Conservation (phyloP, 2,329 filamentous ascomycete genomes). For the Aspergillus sp. region DNA sequence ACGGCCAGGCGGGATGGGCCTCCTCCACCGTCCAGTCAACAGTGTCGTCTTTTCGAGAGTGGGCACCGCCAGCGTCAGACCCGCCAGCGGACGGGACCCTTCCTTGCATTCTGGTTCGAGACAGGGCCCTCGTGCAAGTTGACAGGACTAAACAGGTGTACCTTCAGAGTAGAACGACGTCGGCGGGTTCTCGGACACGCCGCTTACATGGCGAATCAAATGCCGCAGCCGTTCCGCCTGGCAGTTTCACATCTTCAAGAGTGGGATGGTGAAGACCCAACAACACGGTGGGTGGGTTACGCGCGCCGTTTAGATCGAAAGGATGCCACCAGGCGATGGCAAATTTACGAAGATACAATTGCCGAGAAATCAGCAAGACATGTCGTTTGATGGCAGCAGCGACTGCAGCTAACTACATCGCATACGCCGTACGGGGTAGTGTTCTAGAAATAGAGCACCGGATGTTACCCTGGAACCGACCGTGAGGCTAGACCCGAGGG, state of each 20-base stretch:
- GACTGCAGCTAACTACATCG: not conserved
- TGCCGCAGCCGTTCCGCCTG: constrained; percentile 2
- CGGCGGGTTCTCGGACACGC: not conserved
- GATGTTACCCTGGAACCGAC: not conserved
- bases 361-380: not conserved
- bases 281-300: not conserved
- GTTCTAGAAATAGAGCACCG: too few species aligned
- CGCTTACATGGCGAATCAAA: constrained; percentile 16
- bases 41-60: not conserved
- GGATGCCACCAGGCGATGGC: not conserved
- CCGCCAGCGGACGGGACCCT: too few species aligned
- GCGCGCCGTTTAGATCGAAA: not conserved
- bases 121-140: constrained; percentile 2
- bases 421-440: too few species aligned
- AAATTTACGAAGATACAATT: not conserved
- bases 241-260: not conserved
- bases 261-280: constrained; percentile 4
- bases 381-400: not conserved
- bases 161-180: not conserved
- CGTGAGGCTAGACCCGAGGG: not conserved
- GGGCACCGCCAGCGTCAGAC: not conserved
- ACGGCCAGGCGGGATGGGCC: constrained; percentile 10
- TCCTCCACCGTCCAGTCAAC: not conserved
- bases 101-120: not conserved
- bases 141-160: too few species aligned